A percentile compares a stretch with the other conserved stretches of the same genome.
phyloP scores from a whole-genome alignment of 441 rosid species.

The Populus hybrid region DNA sequence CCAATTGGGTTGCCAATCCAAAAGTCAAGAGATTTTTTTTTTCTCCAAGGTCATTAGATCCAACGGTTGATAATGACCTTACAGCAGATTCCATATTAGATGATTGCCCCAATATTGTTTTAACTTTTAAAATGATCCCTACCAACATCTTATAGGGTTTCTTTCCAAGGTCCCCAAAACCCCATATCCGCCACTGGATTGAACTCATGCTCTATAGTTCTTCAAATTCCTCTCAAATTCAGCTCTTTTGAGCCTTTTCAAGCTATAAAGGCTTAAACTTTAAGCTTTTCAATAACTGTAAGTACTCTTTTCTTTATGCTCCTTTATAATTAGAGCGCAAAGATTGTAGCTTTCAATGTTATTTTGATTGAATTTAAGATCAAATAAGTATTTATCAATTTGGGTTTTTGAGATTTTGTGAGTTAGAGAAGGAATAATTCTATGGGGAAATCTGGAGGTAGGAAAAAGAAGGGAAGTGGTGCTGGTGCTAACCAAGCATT shows the following conservation, averaged over 20 bases:
- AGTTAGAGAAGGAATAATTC: constrained; percentile 7
- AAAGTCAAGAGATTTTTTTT: no score
- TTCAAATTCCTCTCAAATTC: not conserved
- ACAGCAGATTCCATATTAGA: not conserved
- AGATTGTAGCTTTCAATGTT: not conserved
- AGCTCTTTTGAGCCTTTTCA: not conserved
- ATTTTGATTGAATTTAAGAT: not conserved
- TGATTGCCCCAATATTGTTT: not conserved
- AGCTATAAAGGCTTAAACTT: constrained; percentile 10
- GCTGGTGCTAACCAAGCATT: constrained; percentile 47
- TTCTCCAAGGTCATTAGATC: not conserved
- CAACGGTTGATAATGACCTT: constrained; percentile 3
- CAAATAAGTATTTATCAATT: not conserved
- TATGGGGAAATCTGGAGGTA: constrained; percentile 88
- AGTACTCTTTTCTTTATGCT: not conserved
- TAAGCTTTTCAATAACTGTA: constrained; percentile 7
- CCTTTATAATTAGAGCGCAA: not conserved
- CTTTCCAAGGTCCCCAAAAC: not conserved
- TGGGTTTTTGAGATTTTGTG: not conserved
- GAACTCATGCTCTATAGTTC: not conserved
- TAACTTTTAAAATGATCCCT: not conserved
- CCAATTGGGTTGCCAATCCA: not conserved
- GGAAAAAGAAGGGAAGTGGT: constrained; percentile 59
- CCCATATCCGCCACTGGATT: not conserved
- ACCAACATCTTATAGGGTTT: constrained; percentile 11